Evolutionary conservation across 257 asterid genomes (phyloP), one percentile per base, ranked within the genome.

Genomic region (Misopates orontium): DNA sequence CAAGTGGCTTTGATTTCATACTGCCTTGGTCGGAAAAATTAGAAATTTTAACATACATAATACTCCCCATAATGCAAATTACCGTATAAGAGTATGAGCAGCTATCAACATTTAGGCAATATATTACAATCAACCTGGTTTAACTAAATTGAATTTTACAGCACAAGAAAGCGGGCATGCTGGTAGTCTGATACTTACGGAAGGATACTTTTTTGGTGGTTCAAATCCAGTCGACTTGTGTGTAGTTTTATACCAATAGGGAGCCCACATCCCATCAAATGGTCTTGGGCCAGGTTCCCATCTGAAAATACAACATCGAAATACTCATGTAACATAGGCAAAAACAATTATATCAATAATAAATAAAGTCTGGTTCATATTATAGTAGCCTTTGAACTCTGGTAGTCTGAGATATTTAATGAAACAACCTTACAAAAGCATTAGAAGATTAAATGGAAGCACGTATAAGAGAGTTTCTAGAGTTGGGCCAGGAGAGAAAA

Each of bases 271-370:
- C 49, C 97, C 96, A 80, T 90, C 97, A 73, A 75, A 73, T 63
- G 91, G 56, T 76, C 73, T 90, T 65, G 96, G 88, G 62, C 97
- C 96, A 66, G 87, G 76, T 79, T 87, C 91, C 97, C 95, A 87
- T 76, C 96, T 90, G 84, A 68, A 73, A 70, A 66, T 62, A 36
- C n/a, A 36, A 8, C 42, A 36, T 3, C 10, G 8, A 36, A 50
- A 45, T 49, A 36, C 40, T 57, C 51, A 48, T 49, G 11, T 51
- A 72, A 25, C 25, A 45, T 21, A 63, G 21, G 31, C n/a, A 52
- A 51, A 40, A 28, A 9, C 68, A 47, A 18, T 18, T 42, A 19
- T 36, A 12, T 63, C 24, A 60, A 49, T 49, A 48, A 56, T 28
- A 55, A 41, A 61, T 28, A 39, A 28, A 53, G 56, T 25, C 23